Conservation (phyloP, 768 basidiomycete species). For the Russula earlei region DNA sequence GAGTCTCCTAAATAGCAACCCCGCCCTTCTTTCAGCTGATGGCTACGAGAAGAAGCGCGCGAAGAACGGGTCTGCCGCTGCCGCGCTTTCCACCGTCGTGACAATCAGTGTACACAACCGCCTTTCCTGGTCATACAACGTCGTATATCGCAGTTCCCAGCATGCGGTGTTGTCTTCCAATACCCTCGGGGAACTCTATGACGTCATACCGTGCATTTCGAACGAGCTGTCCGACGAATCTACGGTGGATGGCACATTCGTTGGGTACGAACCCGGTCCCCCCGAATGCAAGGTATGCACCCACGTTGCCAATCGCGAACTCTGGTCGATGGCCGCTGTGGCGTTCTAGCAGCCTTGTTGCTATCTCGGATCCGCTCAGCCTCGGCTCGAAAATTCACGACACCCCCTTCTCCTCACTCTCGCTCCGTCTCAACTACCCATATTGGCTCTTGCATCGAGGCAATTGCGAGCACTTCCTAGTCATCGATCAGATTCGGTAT, state of each 20-base stretch:
- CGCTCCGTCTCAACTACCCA: conserved; percentile 58
- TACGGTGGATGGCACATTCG: conserved; percentile 25
- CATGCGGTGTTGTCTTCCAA: conserved; percentile 65
- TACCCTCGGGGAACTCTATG: conserved; percentile 54
- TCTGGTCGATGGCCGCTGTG: no score
- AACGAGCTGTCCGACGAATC: conserved; percentile 42
- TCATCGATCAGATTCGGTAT: conserved; percentile 66
- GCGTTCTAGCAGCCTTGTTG: conserved; percentile 39
- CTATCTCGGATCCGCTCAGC: conserved; percentile 27
- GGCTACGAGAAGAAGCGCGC: conserved; percentile 1
- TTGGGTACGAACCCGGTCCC: conserved; percentile 26
- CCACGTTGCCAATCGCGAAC: no score
- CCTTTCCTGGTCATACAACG: conserved; percentile 50
- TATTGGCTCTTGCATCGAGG: conserved; percentile 79
- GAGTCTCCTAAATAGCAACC: conserved; percentile 14
- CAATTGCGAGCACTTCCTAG: conserved; percentile 73
- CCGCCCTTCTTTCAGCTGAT: conserved; percentile 5
- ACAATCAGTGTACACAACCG: conserved; percentile 53
- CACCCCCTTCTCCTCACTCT: conserved; percentile 43
- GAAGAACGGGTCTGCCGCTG: conserved; percentile 13
- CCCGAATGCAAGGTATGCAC: conserved; percentile 28
- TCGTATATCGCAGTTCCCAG: conserved; percentile 53
- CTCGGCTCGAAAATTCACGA: conserved; percentile 35
- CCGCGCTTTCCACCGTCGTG: conserved; percentile 37
- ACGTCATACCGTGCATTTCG: conserved; percentile 51